A percentile compares a stretch with the other conserved stretches of the same genome.
Evolutionary conservation across 257 asterid genomes (phyloP).

Genomic region (Solanum lignicaule): DNA sequence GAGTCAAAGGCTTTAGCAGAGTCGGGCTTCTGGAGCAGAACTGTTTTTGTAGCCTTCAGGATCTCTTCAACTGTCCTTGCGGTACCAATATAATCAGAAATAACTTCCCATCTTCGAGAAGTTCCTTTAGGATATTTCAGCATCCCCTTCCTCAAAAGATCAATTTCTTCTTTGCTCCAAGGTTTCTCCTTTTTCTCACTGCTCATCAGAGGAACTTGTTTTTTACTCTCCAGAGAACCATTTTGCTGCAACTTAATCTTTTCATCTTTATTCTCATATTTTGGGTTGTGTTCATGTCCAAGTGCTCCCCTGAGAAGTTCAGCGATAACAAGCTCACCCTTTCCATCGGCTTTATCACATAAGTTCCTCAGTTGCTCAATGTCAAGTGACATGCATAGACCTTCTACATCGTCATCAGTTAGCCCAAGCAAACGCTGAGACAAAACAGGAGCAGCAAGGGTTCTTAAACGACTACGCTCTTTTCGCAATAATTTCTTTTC

Average conservation of each 20-base stretch:
- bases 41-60: slow-evolving; percentile 91
- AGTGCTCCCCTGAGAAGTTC: slow-evolving; percentile 40
- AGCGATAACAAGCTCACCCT: slow-evolving; percentile 41
- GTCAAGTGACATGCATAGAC: slow-evolving; percentile 58
- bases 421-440: slow-evolving; percentile 44
- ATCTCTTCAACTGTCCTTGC: slow-evolving; percentile 88
- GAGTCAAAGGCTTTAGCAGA: slow-evolving; percentile 88
- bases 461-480: slow-evolving; percentile 72
- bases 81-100: slow-evolving; percentile 83
- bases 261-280: slow-evolving; percentile 35
- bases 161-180: slow-evolving; percentile 87
- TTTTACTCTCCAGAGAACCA: slow-evolving; percentile 33
- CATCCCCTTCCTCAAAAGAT: slow-evolving; percentile 79
- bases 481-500: slow-evolving; percentile 84
- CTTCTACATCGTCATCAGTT: slow-evolving; percentile 56
- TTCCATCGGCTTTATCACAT: slow-evolving; percentile 59
- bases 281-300: slow-evolving; percentile 23
- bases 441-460: slow-evolving; percentile 42
- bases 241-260: slow-evolving; percentile 35
- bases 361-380: slow-evolving; percentile 58
- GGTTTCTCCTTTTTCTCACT: slow-evolving; percentile 56
- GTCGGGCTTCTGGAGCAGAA: slow-evolving; percentile 92
- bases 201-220: slow-evolving; percentile 18
- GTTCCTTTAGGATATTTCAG: slow-evolving; percentile 94
- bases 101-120: slow-evolving; percentile 94